A percentile compares a stretch with the other conserved stretches of the same genome.
phyloP scores from a whole-genome alignment of 805 yeast species.

The Zygoascus bituminiphila region DNA sequence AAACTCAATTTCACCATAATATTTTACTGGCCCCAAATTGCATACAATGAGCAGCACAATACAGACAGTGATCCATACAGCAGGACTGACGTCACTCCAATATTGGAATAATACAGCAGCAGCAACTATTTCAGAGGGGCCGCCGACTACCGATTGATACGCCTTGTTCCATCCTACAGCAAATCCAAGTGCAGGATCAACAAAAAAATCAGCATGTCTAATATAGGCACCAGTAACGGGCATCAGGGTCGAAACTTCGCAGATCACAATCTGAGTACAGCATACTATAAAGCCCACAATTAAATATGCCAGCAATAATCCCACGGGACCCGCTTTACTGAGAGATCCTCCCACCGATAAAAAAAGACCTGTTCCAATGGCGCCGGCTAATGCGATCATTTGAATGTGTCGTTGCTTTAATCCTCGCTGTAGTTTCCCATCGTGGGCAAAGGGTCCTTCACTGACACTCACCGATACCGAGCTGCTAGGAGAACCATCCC shows the following conservation, averaged over 20 bases:
- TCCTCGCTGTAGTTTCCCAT: slow-evolving; percentile 23
- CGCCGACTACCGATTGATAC: slow-evolving; percentile 46
- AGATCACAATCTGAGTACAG: slow-evolving; percentile 59
- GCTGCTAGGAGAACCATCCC: neutral
- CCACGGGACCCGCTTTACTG: slow-evolving; percentile 56
- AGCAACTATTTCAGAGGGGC: slow-evolving; percentile 60
- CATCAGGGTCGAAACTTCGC: slow-evolving; percentile 60
- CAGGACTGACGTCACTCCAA: slow-evolving; percentile 45
- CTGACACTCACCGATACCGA: neutral
- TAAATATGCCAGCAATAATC: slow-evolving; percentile 52
- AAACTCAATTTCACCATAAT: slow-evolving; percentile 41
- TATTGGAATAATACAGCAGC: slow-evolving; percentile 46
- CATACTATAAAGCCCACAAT: slow-evolving; percentile 65
- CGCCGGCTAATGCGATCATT: slow-evolving; percentile 78
- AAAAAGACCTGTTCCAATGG: slow-evolving; percentile 71
- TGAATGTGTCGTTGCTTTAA: slow-evolving; percentile 53
- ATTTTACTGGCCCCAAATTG: slow-evolving; percentile 40
- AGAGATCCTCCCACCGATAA: slow-evolving; percentile 74
- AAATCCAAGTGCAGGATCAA: slow-evolving; percentile 60
- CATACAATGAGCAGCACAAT: slow-evolving; percentile 36
- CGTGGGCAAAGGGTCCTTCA: slow-evolving; percentile 4
- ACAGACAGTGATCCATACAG: slow-evolving; percentile 44
- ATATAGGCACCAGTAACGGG: slow-evolving; percentile 63
- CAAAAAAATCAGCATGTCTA: slow-evolving; percentile 55
- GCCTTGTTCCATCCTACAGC: slow-evolving; percentile 59